phyloP scores from a whole-genome alignment of 2,329 filamentous ascomycete genomes.

The Fusarium mexicanum region DNA sequence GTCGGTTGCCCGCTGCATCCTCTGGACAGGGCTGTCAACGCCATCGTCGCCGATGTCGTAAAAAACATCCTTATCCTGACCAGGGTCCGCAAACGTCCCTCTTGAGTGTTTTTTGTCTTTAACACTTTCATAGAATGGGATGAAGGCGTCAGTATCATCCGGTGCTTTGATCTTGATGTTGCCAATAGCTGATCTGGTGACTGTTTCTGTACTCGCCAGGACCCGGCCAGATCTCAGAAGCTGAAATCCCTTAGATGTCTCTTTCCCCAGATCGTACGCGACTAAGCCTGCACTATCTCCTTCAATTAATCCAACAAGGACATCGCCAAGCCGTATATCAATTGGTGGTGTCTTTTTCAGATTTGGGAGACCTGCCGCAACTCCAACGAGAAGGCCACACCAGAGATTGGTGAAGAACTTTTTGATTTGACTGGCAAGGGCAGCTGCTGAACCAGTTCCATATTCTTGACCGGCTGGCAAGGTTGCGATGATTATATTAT shows the following conservation, averaged over 20 bases:
- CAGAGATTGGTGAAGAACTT: constrained; percentile 49
- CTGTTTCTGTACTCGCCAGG: constrained; percentile 42
- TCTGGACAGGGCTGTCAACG: not conserved
- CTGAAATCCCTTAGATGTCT: constrained; percentile 43
- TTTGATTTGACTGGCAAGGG: constrained; percentile 48
- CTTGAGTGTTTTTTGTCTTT: constrained; percentile 33
- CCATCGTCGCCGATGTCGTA: constrained; percentile 5
- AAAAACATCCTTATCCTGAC: constrained; percentile 43
- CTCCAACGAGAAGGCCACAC: constrained; percentile 50
- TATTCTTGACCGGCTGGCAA: constrained; percentile 48
- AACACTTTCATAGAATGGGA: constrained; percentile 39
- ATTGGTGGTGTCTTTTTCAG: constrained; percentile 33
- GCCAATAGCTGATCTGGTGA: constrained; percentile 49
- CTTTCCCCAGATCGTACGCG: constrained; percentile 49
- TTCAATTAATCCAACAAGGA: constrained; percentile 45
- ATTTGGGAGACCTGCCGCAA: constrained; percentile 49
- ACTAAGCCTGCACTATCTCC: constrained; percentile 42
- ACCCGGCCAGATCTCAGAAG: constrained; percentile 39
- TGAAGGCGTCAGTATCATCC: constrained; percentile 35
- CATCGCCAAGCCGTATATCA: constrained; percentile 52
- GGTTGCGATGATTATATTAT: constrained; percentile 50
- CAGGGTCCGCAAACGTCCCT: constrained; percentile 47
- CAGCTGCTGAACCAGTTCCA: constrained; percentile 47
- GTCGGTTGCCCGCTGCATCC: not conserved
- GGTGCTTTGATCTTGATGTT: constrained; percentile 43